Evolutionary conservation across 1,284 basidiomycete species (phyloP), one percentile per base, ranked within the genome.

Genomic region (Trichosporon sp.): DNA sequence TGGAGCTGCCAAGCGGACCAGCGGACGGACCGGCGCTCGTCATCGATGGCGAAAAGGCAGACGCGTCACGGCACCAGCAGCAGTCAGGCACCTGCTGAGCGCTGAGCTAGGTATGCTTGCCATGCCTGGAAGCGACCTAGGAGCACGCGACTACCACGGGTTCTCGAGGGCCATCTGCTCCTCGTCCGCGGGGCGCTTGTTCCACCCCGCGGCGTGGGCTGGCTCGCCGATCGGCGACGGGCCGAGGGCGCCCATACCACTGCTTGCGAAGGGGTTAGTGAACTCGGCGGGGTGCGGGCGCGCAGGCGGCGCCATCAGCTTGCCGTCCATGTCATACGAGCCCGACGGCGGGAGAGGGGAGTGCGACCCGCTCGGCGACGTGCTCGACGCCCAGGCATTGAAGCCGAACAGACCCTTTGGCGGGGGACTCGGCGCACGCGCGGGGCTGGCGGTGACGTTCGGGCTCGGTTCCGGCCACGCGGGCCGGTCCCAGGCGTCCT

Each of bases 221-320:
- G 51, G 66, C 43, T n/a, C 48, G 48, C 66, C 66, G 19, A 56
- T 56, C 26, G 31, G 43, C 21, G 16, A 54, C 26, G 32, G 32
- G n/a, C 48, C 51, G n/a, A 46, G n/a, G 43, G 43, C n/a, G 54
- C 37, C 31, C 16, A 61, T 46, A 31, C 59, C 40, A 8, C 21
- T 19, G 26, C 37, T 35, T 31, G 70, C 70, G 46, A 71, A 71
- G 46, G 70, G 68, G 35, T 74, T 71, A 4, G 73, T 67, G 21
- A 81, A 72, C 65, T 80, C 80, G 6, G 78, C 69, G 4, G 82
- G 82, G 72, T 83, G 82, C 0, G 82, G 81, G 67, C 81, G 71
- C 11, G 82, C 82, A 5, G 82, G 82, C 5, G 82, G 82, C 16
- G 82, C 82, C 4, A 71, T 70, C 11, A 75, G 72, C 40, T 70